phyloP scores from a whole-genome alignment of 306 rosid genomes.

The Prunus mira region DNA sequence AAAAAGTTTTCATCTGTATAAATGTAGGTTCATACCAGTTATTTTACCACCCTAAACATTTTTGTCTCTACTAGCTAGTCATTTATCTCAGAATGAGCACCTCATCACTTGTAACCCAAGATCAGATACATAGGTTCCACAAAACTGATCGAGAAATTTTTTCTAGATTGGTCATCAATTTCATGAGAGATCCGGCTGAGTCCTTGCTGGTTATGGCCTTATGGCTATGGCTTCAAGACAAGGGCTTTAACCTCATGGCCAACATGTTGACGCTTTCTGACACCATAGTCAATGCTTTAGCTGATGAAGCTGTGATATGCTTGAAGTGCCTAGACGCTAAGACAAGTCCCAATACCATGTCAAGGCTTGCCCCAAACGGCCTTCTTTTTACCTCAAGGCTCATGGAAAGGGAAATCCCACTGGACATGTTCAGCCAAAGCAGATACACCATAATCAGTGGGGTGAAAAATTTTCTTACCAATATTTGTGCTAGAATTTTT shows the following conservation, averaged over 20 bases:
- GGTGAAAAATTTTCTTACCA: slow-evolving; percentile 38
- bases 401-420: slow-evolving; percentile 27
- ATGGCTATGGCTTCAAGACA: slow-evolving; percentile 55
- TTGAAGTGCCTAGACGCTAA: slow-evolving; percentile 32
- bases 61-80: no score
- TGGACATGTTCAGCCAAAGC: slow-evolving; percentile 26
- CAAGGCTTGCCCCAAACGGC: background rate
- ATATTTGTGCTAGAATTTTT: slow-evolving; percentile 40
- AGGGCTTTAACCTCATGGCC: slow-evolving; percentile 23
- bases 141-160: slow-evolving; percentile 37
- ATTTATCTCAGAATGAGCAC: background rate
- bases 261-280: slow-evolving; percentile 15
- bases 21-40: background rate
- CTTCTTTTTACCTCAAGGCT: slow-evolving; percentile 34
- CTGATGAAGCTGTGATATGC: slow-evolving; percentile 43
- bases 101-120: background rate
- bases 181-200: slow-evolving; percentile 22
- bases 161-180: slow-evolving; percentile 23
- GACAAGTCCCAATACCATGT: background rate
- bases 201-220: slow-evolving; percentile 51
- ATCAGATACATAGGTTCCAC: slow-evolving; percentile 33
- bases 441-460: slow-evolving; percentile 38
- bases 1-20: background rate
- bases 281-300: slow-evolving; percentile 15
- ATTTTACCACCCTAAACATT: background rate